Conservation (phyloP, 768 basidiomycete genomes). For the Termitomyces sp. region DNA sequence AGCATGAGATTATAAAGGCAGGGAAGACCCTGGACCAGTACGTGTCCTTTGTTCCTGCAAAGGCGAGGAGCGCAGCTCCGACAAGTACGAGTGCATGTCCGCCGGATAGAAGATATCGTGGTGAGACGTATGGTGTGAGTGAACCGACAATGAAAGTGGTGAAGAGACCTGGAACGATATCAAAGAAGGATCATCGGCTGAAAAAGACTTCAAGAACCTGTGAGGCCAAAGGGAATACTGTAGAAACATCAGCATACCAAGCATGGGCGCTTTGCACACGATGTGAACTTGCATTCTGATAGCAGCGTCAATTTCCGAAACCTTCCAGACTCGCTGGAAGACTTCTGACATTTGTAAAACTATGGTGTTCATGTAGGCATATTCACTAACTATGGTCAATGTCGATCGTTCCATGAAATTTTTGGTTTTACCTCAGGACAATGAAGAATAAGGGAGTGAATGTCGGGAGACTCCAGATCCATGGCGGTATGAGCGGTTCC, state of each 20-base stretch:
- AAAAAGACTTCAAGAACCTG: not conserved
- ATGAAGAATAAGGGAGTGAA: constrained; percentile 30
- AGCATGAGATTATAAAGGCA: constrained; percentile 35
- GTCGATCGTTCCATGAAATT: not conserved
- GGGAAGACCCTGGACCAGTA: constrained; percentile 43
- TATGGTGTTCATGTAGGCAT: constrained; percentile 31
- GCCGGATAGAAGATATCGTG: constrained; percentile 35
- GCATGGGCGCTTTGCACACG: not conserved
- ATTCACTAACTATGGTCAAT: constrained; percentile 17
- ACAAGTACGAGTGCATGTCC: constrained; percentile 30
- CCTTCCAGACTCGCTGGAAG: constrained; percentile 34
- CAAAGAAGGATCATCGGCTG: no score
- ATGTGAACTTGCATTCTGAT: constrained; percentile 22
- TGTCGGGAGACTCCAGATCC: constrained; percentile 28
- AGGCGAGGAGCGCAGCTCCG: constrained; percentile 31
- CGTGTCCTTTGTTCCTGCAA: constrained; percentile 27
- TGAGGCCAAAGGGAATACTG: constrained; percentile 34
- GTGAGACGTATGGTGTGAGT: constrained; percentile 25
- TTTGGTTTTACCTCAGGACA: not conserved
- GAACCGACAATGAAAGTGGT: constrained; percentile 30
- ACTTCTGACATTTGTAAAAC: constrained; percentile 29
- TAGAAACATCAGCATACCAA: not conserved
- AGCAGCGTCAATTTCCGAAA: constrained; percentile 24
- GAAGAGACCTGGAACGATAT: constrained; percentile 18
- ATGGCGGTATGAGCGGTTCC: constrained; percentile 33